phyloP scores from a whole-genome alignment of 2,329 filamentous ascomycete genomes.

The Neofusicoccum parvum region DNA sequence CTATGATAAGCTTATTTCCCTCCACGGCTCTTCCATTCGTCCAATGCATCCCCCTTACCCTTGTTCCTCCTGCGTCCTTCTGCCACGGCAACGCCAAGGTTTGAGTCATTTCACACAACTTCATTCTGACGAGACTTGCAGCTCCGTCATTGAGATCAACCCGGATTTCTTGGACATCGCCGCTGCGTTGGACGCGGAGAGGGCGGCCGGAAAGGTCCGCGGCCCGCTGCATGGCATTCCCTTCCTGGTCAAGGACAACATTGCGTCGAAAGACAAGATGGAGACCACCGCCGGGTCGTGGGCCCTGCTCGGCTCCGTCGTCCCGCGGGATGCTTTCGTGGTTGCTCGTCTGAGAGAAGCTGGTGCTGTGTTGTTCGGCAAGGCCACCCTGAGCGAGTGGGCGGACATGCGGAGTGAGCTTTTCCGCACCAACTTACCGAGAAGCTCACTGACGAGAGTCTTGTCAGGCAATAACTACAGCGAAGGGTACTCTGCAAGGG shows the following conservation, averaged over 20 bases:
- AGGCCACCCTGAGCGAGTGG: constrained; percentile 73
- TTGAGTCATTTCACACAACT: no score
- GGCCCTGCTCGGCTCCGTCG: constrained; percentile 65
- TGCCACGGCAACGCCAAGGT: no score
- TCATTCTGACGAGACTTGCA: constrained; percentile 27
- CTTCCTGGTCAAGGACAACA: constrained; percentile 69
- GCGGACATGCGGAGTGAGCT: constrained; percentile 63
- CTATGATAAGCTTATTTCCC: no score
- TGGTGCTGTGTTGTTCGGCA: constrained; percentile 70
- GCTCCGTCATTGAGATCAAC: constrained; percentile 66
- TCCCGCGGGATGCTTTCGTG: constrained; percentile 69
- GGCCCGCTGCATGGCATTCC: constrained; percentile 75
- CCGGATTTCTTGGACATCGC: constrained; percentile 68
- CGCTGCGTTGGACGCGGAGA: constrained; percentile 61
- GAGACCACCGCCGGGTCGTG: constrained; percentile 73
- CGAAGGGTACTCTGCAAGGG: constrained; percentile 36
- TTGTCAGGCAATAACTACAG: constrained; percentile 35
- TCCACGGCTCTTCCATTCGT: no score
- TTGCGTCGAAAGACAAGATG: constrained; percentile 50
- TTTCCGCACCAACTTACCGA: constrained; percentile 47
- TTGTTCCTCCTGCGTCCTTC: no score
- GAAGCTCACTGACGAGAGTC: constrained; percentile 50
- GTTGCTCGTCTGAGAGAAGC: constrained; percentile 63
- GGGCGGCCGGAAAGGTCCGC: constrained; percentile 57
- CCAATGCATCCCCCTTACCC: no score